phyloP scores from a whole-genome alignment of 352 stramenopile species.

The Phytophthora fragariaefolia region DNA sequence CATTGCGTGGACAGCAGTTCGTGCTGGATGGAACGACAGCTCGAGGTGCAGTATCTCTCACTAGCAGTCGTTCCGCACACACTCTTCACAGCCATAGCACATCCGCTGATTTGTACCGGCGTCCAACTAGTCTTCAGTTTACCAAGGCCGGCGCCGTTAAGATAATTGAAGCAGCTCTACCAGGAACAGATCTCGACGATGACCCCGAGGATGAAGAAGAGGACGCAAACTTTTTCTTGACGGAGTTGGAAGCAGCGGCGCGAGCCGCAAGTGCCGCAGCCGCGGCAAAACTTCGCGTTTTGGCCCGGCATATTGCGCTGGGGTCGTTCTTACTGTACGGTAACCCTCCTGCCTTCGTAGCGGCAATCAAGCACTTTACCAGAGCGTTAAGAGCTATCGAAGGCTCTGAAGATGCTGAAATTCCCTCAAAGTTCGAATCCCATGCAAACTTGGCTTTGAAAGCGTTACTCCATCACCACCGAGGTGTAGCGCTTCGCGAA shows the following conservation, averaged over 20 bases:
- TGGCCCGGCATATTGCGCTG: constrained; percentile 50
- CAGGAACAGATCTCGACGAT: constrained; percentile 11
- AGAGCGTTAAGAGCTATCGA: constrained; percentile 47
- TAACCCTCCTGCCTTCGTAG: constrained; percentile 30
- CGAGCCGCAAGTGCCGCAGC: constrained; percentile 25
- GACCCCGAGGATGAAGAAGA: constrained; percentile 47
- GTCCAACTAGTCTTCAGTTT: constrained; percentile 18
- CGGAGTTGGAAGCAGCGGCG: constrained; percentile 62
- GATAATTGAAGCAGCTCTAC: constrained; percentile 22
- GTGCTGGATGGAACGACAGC: too few species aligned
- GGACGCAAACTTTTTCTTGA: constrained; percentile 75
- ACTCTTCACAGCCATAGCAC: constrained; percentile 3
- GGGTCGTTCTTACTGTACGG: constrained; percentile 69
- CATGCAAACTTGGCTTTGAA: constrained; percentile 33
- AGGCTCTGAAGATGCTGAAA: not conserved
- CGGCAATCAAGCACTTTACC: constrained; percentile 46
- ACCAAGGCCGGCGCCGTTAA: constrained; percentile 17
- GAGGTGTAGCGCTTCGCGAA: constrained; percentile 72
- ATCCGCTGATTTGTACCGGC: not conserved
- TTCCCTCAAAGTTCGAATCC: not conserved
- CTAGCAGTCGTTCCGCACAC: constrained; percentile 11
- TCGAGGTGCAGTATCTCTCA: not conserved
- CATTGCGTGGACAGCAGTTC: constrained; percentile 4
- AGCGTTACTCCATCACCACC: constrained; percentile 71
- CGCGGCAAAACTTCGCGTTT: constrained; percentile 27